Percentiles rank a stretch among this genome's conserved stretches.
Conservation (phyloP, 768 basidiomycete species). For the Chalciporus pseudorubinellus region DNA sequence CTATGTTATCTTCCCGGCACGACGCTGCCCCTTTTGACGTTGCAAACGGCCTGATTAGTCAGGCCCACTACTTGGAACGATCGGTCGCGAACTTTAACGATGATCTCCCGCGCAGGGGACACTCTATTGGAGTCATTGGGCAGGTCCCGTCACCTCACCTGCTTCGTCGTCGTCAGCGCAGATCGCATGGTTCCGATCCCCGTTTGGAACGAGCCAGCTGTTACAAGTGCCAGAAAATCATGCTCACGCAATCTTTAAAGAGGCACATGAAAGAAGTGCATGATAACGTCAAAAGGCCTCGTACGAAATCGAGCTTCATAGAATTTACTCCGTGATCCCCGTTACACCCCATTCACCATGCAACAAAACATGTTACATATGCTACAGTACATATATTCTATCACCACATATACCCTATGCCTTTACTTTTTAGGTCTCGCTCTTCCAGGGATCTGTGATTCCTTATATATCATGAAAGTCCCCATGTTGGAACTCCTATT, state of each 20-base stretch:
- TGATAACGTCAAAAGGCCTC: slow-evolving; percentile 13
- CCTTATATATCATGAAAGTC: not conserved
- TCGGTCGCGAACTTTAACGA: not conserved
- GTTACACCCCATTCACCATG: not conserved
- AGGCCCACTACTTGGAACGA: not conserved
- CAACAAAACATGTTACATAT: not conserved
- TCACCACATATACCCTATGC: not conserved
- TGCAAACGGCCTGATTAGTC: not conserved
- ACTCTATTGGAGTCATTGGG: slow-evolving; percentile 3
- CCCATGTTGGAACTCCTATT: not conserved
- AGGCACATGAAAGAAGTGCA: slow-evolving; percentile 24
- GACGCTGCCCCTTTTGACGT: not conserved
- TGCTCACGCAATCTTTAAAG: slow-evolving; percentile 17
- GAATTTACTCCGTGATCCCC: not conserved
- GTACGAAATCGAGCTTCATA: not conserved
- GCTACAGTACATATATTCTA: not conserved
- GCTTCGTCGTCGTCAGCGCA: slow-evolving; percentile 1
- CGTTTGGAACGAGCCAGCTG: slow-evolving; percentile 1
- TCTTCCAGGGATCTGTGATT: not conserved
- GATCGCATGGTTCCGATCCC: not conserved
- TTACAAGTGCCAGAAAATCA: slow-evolving; percentile 8
- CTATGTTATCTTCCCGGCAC: not conserved
- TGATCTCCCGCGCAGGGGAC: not conserved
- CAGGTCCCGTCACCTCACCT: slow-evolving; percentile 2
- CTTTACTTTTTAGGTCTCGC: not conserved